Evolutionary conservation across 208 protist species (phyloP).

Genomic region (Acanthamoeba culbertsoni): DNA sequence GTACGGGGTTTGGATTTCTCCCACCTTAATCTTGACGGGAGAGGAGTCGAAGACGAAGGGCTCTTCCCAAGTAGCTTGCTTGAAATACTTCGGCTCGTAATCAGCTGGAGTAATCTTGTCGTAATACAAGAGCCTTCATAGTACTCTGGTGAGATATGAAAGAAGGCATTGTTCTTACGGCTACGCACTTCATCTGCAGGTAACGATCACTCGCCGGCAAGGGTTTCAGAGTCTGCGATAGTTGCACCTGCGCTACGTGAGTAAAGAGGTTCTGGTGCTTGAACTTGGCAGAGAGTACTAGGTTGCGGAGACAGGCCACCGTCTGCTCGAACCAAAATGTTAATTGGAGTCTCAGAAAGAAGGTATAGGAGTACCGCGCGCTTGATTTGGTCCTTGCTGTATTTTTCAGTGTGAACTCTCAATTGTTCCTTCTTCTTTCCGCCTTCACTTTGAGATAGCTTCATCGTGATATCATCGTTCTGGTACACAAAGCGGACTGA

Average conservation of each 20-base stretch:
- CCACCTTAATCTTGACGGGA: conserved; percentile 35
- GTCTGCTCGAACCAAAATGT: background rate
- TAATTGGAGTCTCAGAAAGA: background rate
- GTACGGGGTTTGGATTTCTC: conserved; percentile 5
- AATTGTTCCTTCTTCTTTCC: background rate
- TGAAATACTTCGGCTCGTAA: conserved; percentile 51
- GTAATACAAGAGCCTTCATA: background rate
- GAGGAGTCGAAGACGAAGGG: conserved; percentile 38
- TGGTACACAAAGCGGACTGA: conserved; percentile 26
- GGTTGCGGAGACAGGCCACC: background rate
- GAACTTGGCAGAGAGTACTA: background rate
- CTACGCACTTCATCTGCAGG: conserved; percentile 32
- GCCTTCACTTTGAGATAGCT: background rate
- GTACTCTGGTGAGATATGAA: background rate
- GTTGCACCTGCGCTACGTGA: background rate
- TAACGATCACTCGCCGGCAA: conserved; percentile 19
- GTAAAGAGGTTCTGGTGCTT: background rate
- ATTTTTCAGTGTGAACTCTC: background rate
- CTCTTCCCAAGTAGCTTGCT: conserved; percentile 42
- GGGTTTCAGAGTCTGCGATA: conserved; percentile 32
- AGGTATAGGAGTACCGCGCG: background rate
- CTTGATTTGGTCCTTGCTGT: conserved; percentile 33
- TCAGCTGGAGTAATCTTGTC: conserved; percentile 25
- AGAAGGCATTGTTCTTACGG: background rate
- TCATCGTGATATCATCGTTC: background rate